Base-by-base conservation (phyloP, 768 basidiomycete species). In the Hericium erinaceus region DNA sequence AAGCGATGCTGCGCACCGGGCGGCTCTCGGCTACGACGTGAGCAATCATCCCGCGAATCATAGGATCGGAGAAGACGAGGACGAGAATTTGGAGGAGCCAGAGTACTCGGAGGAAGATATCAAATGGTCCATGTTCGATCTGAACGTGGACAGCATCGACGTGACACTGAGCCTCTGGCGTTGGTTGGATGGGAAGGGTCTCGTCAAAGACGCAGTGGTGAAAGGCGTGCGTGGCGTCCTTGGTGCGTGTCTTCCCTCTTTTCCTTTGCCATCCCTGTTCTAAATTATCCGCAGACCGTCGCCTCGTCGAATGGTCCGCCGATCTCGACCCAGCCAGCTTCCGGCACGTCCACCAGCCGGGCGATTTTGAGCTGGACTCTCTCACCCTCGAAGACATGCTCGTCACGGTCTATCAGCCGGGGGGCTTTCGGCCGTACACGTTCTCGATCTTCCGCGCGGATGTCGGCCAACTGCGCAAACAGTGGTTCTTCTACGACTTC, bases 401-500 rank as follows among this genome's bases (percentile, higher is more conserved):
- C 12, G 77, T 98, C 40, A 98, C 95, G 15, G 85, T 99, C 22
- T 89, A 98, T 69, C 95, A 99, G 66, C 95, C 97, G 0, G 87
- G 82, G 39, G 80, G 84, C 57, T 98, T 98, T 74, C 80, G 97
- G 13, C 97, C 97, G 0, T 93, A 87, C 68, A 92, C 87, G 0
- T 84, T 89, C 11, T 92, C 89, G 7, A 92, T 99, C 52, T 99
- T 98, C 75, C 87, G 89, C 58, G 97, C 97, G 24, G 89, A 92
- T 64, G 80, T 98, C 39, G 79, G 80, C 12, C 79, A 77, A 28
- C 82, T 98, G 62, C 78, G 97, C 56, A 98, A 97, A 70, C 85
- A 89, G 65, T 98, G 93, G 93, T 64, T 95, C 39, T 97, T 97
- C 70, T 95, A 95, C 69, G 97, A 99, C 70, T 85, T 98, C 61